Evolutionary conservation across 768 basidiomycete genomes (phyloP), one percentile per base, ranked within the genome.

Genomic region (Lactarius sanguifluus): DNA sequence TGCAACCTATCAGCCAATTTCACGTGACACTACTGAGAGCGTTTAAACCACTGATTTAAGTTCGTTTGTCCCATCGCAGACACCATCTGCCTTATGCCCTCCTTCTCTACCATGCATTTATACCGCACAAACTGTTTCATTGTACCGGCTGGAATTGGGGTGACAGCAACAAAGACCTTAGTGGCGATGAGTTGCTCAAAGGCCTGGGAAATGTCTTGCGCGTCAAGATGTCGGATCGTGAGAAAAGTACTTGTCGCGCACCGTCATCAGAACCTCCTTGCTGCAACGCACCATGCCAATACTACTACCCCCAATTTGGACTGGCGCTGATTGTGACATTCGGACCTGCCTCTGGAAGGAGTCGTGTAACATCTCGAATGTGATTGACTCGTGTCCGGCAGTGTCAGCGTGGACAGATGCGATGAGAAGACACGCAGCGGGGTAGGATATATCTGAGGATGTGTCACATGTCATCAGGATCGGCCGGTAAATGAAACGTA

Each of bases 321-420:
- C 84, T 1, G 92, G 92, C 0, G 91, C 90, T 9, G 88, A 84
- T 12, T 82, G 81, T 7, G 91, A 89, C 25, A 86, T 81, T 25
- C 88, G 86, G 23, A 90, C 82, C 76, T 92, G 90, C 67, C 87
- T 84, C 25, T 86, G 85, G 74, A 95, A 94, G 38, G 82, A 81
- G 61, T 92, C 91, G 68, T 90, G 83, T 9, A 96, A 83, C 88
- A 96, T 94, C 72, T 96, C 93, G 73, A 98, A 96, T 36, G 92
- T 98, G 76, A 97, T 87, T 16, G 79, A 78, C 23, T 89, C 81
- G 66, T 94, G 89, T 0, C 95, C 95, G 7, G 86, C 85, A 12
- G 87, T 88, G 30, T 86, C 78, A 5, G 86, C 81, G 73, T 97
- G 96, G 72, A 87, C 82, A 16, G 87, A 83, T n/a, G 95, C 90